Base-by-base conservation (phyloP, 2,329 filamentous ascomycete species). In the Clarireedia paspali region DNA sequence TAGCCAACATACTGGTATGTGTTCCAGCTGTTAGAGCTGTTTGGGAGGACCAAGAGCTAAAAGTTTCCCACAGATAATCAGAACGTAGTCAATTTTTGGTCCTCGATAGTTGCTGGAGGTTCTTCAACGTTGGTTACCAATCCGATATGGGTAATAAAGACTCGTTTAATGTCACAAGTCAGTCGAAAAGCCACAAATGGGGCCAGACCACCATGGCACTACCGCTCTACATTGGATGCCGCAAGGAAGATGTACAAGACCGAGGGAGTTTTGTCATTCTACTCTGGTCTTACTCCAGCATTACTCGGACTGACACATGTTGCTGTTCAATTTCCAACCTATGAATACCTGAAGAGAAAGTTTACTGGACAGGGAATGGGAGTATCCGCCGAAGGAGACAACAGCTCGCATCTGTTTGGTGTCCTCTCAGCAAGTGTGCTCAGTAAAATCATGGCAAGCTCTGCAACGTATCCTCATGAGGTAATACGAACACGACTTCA, bases 141-240 rank as follows among this genome's bases (percentile, higher is more conserved):
- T 71, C 94, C 94, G 0, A 99, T 99, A 59, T 99, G 94, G 94
- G 94, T 99, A 39, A 96, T 99, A 75, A 99, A 99, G 74, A 99
- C 94, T 49, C 82, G 94, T 63, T 81, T 99, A 64, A 97, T 97
- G 94, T 96, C 94, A 39, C 94, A 97, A 74, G 87, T 84, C 23
- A 84, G 81, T 62, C 71, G 76, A 39, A 77, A 74, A 59, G 75
- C 80, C 34, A 76, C 73, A 67, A 68, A 79, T 70, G 68, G 70
- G 61, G 78, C 80, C 20, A 79, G 83, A 55, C 80, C 84, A n/a
- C 86, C 86, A 30, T 97, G 91, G 90, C 88, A 96, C 69, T 99
- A 99, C 72, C 82, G 78, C 62, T 90, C 85, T 57, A 97, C 94
- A 1, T 75, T 91, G 53, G 94, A 99, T 73, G 94, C 94, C 3